Evolutionary conservation across 331 rosid species (phyloP), one percentile per base, ranked within the genome.

Genomic region (Malus hybrid): DNA sequence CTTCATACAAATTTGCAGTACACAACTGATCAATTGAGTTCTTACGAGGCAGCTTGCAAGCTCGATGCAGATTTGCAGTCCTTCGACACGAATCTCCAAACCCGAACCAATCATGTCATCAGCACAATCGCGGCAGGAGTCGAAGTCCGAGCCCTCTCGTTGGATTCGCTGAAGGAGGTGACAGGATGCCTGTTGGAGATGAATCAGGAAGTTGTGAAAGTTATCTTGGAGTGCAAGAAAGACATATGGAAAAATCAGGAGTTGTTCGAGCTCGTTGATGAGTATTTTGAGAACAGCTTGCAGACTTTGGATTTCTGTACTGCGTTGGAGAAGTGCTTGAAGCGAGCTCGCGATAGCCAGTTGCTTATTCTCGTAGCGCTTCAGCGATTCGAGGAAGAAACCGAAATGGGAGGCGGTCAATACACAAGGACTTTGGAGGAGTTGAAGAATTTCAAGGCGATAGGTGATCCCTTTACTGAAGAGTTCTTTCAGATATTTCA

Each of bases 181-280:
- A 93, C 97, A 0, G 96, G 80, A 70, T 91, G 98, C 69, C 92
- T 93, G 4, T 67, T 93, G 72, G 98, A 91, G 76, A 91, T 93
- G 95, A 93, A 93, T 70, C 98, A 93, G 70, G 98, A 93, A 67
- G 97, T 93, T 71, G 97, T 93, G 4, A 91, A 85, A 44, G 95
- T 93, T 6, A 91, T 93, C 82, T 82, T 93, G 78, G 95, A 89
- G 34, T 93, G 96, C 90, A 93, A 93, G 89, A 85, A 90, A 81
- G 98, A 93, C 48, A 91, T 93, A 91, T 93, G 98, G 98, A 91
- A 90, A 74, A 90, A 87, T 77, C 89, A 86, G 14, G 98, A 93
- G 24, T 62, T 91, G 81, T 93, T 91, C 50, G 97, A 93, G 44
- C 85, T 93, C 1, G 95, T 93, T 2, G 97, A 93, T 56, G 98